Evolutionary conservation across 2,329 filamentous ascomycete species (phyloP), one percentile per base, ranked within the genome.

Genomic region (Penicillium paneum): DNA sequence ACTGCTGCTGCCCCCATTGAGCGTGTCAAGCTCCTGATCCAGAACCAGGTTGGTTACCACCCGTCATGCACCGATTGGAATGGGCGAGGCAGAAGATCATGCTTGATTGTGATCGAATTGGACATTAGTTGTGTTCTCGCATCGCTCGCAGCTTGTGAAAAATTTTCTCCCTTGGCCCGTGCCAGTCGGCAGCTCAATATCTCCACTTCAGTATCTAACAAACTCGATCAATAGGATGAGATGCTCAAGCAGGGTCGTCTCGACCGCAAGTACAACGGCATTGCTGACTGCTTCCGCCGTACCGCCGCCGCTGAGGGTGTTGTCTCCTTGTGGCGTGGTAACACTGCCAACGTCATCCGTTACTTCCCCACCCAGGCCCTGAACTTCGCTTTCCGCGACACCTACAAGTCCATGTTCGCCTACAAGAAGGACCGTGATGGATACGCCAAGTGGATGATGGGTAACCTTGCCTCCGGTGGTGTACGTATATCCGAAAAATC

Each of bases 261-360:
- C 67, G 91, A 95, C 86, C 88, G 88, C 81, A 95, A 93, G 82
- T 99, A 97, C 86, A 81, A 82, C 73, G 94, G 94, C 79, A 97
- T 99, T 77, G 74, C 64, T 60, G 94, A 99, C 79, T 97, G 94
- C 86, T 99, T 99, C 89, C 83, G 82, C 74, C 90, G 94, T 78
- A 97, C 94, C 76, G 85, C 84, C 65, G 86, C 87, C 74, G 83
- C 89, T 66, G 94, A 99, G 86, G 94, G 94, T 90, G 81, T 94
- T 72, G 87, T 94, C 79, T 87, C 93, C 66, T 86, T 99, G 74
- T 99, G 94, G 94, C 88, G 94, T 87, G 94, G 94, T 82, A 99
- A 99, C 91, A 99, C 94, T 78, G 94, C 94, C 91, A 99, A 99
- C 89, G 94, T 99, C 81, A 96, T 99, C 86, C 94, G 94, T 89